These are phyloP conservation scores for Castanea sativa DNA, from an alignment of 306 rosid genomes.

Conservation along the genomic window DNA sequence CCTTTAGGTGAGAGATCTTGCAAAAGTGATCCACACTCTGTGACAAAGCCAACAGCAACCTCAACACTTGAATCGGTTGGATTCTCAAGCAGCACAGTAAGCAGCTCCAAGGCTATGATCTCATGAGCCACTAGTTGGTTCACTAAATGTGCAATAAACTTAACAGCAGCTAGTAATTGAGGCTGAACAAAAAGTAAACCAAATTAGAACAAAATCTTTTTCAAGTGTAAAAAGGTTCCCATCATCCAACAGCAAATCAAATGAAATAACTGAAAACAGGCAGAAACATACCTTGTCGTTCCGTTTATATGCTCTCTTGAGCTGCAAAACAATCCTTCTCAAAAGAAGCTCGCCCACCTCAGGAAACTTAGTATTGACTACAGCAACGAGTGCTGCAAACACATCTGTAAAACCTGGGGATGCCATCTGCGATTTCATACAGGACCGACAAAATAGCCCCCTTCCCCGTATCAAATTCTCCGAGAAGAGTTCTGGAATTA, in stretches of 20 bases:
- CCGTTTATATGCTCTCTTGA: constrained; percentile 88
- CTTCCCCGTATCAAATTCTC: constrained; percentile 92
- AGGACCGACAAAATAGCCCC: constrained; percentile 88
- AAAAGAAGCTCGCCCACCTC: constrained; percentile 85
- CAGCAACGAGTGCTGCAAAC: constrained; percentile 88
- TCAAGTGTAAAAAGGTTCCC: not conserved
- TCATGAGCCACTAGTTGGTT: constrained; percentile 95
- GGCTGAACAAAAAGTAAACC: constrained; percentile 51
- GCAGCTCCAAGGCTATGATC: constrained; percentile 83
- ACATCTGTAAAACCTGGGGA: constrained; percentile 91
- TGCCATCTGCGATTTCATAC: constrained; percentile 98
- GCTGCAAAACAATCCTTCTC: constrained; percentile 87
- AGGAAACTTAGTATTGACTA: constrained; percentile 90
- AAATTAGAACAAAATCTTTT: not conserved
- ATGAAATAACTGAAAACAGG: not conserved
- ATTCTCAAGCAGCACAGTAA: constrained; percentile 83
- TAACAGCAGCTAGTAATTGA: constrained; percentile 92
- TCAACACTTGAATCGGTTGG: constrained; percentile 96
- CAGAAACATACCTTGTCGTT: constrained; percentile 72
- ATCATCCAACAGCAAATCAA: not conserved
- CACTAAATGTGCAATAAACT: constrained; percentile 87
- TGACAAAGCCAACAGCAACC: constrained; percentile 97
- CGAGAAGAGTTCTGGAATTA: constrained; percentile 71
- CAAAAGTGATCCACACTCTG: constrained; percentile 82
- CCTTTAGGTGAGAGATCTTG: constrained; percentile 91